These are phyloP conservation scores for Amaranthus cruentus DNA, from an alignment of 148 eudicot genomes.

Conservation along the genomic window DNA sequence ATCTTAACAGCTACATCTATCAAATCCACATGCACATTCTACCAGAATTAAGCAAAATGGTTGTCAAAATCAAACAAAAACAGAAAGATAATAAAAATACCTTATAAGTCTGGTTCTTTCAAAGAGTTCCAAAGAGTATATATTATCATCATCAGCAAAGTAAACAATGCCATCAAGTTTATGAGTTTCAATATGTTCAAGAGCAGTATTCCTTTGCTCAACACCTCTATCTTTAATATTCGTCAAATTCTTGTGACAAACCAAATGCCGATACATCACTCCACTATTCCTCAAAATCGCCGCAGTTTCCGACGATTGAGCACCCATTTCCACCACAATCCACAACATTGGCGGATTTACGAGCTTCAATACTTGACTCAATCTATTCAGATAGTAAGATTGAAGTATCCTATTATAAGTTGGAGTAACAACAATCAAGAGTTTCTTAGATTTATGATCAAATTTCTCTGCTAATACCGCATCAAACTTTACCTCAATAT, in stretches of 20 bases:
- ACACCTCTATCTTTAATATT: conserved; percentile 86
- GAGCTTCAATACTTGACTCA: conserved; percentile 71
- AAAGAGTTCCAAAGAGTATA: conserved; percentile 76
- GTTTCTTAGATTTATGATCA: conserved; percentile 40
- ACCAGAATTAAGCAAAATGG: neutral
- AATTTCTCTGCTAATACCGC: conserved; percentile 34
- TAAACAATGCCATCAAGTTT: conserved; percentile 90
- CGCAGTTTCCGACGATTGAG: conserved; percentile 64
- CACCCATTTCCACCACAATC: conserved; percentile 88
- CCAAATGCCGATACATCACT: conserved; percentile 83
- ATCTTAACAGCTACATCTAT: neutral
- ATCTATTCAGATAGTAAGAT: conserved; percentile 64
- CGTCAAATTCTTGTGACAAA: conserved; percentile 55
- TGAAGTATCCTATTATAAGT: conserved; percentile 76
- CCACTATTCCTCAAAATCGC: conserved; percentile 69
- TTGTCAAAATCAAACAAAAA: neutral
- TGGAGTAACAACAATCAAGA: conserved; percentile 77
- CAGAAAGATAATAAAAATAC: conserved; percentile 31
- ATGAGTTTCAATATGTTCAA: conserved; percentile 82
- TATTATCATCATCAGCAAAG: conserved; percentile 96
- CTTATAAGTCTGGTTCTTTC: conserved; percentile 67
- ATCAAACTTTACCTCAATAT: conserved; percentile 15
- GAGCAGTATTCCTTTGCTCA: conserved; percentile 79
- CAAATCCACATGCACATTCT: neutral
- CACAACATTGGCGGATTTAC: conserved; percentile 73